Conservation (phyloP, 1,284 basidiomycete genomes). For the Thelephora terrestris region DNA sequence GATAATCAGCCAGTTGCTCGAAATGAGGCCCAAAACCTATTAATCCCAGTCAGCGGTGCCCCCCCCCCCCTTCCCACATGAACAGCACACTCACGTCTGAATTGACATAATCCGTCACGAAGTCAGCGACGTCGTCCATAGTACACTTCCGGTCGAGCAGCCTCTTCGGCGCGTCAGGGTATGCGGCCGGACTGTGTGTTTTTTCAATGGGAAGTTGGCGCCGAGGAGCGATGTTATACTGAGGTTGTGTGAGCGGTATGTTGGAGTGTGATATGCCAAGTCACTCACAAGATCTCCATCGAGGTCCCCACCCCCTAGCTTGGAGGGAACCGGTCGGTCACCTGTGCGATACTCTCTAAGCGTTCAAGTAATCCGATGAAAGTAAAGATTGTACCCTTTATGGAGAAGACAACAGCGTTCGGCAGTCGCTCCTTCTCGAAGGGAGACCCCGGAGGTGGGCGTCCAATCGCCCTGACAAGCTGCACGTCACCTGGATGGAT, state of each 20-base stretch:
- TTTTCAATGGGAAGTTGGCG: slow-evolving; percentile 18
- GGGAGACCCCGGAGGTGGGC: slow-evolving; percentile 40
- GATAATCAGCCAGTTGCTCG: slow-evolving; percentile 51
- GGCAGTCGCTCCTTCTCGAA: slow-evolving; percentile 39
- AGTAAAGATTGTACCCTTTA: slow-evolving; percentile 29
- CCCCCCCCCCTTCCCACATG: too few species aligned
- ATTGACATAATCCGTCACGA: slow-evolving; percentile 62
- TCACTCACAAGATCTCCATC: slow-evolving; percentile 35
- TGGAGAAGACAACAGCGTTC: slow-evolving; percentile 53
- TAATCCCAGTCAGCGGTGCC: not conserved
- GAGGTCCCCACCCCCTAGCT: slow-evolving; percentile 55
- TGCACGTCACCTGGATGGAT: slow-evolving; percentile 64
- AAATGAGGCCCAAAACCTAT: slow-evolving; percentile 52
- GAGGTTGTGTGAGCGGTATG: too few species aligned
- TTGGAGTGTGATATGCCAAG: not conserved
- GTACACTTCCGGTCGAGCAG: slow-evolving; percentile 43
- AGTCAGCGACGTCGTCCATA: slow-evolving; percentile 62
- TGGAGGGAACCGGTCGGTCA: slow-evolving; percentile 45
- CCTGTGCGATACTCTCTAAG: slow-evolving; percentile 29
- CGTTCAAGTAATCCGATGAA: not conserved
- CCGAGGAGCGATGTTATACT: slow-evolving; percentile 25
- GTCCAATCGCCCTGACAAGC: slow-evolving; percentile 47
- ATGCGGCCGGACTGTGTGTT: slow-evolving; percentile 35
- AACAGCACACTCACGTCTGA: slow-evolving; percentile 39
- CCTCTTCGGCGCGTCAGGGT: slow-evolving; percentile 37